A percentile compares a stretch with the other conserved stretches of the same genome.
phyloP scores from a whole-genome alignment of 2,329 filamentous ascomycete genomes.

The Cladorrhinum sp. region DNA sequence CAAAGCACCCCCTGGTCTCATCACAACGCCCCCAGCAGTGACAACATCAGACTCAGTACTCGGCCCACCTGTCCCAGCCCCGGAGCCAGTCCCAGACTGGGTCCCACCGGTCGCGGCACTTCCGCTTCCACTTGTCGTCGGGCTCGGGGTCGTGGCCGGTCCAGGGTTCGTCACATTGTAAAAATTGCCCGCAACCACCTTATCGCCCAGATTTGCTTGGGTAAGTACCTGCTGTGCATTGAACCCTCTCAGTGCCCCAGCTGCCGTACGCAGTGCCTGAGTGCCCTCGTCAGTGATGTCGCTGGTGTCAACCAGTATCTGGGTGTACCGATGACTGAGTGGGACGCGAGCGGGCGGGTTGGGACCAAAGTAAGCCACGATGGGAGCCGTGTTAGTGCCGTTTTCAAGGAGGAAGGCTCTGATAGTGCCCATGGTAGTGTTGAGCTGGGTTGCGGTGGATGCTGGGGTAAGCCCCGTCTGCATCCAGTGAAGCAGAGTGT shows the following conservation, averaged over 20 bases:
- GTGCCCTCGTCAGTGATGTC: slow-evolving; percentile 12
- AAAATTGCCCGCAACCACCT: slow-evolving; percentile 38
- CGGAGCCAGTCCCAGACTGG: background rate
- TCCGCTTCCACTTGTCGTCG: background rate
- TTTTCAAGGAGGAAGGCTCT: slow-evolving; percentile 35
- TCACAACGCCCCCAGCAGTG: background rate
- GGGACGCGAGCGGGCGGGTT: slow-evolving; percentile 37
- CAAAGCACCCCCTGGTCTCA: slow-evolving; percentile 1
- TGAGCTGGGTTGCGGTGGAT: slow-evolving; percentile 26
- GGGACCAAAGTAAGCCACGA: slow-evolving; percentile 37
- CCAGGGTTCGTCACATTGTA: slow-evolving; percentile 40
- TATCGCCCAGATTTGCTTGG: slow-evolving; percentile 31
- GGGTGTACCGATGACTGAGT: slow-evolving; percentile 39
- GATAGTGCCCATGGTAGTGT: slow-evolving; percentile 29
- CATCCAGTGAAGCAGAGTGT: slow-evolving; percentile 43
- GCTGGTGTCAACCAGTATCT: slow-evolving; percentile 40
- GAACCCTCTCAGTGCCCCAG: slow-evolving; percentile 33
- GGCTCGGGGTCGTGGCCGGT: slow-evolving; percentile 21
- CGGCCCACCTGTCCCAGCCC: slow-evolving; percentile 1
- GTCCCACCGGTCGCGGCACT: background rate
- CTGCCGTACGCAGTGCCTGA: slow-evolving; percentile 30
- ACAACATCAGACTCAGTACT: background rate
- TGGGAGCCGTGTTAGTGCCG: slow-evolving; percentile 27
- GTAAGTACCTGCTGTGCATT: slow-evolving; percentile 32
- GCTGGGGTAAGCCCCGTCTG: slow-evolving; percentile 38